phyloP scores from a whole-genome alignment of 305 asterid species.

The Fraxinus angustifolia region DNA sequence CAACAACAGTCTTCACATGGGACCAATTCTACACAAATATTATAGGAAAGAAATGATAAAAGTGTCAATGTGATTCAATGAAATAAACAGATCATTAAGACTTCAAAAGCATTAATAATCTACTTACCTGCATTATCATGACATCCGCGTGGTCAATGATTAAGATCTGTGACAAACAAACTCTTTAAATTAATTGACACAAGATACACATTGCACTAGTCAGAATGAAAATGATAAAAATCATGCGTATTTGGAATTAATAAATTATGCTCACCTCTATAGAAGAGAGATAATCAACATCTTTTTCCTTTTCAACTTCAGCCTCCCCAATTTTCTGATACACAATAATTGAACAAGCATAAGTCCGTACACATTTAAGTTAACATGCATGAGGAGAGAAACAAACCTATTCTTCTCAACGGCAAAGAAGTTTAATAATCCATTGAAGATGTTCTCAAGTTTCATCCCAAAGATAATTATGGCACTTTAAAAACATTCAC shows the following conservation, averaged over 20 bases:
- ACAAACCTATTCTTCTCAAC: not conserved
- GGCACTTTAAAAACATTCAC: not conserved
- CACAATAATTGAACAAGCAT: constrained; percentile 12
- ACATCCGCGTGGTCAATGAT: constrained; percentile 89
- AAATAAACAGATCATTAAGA: constrained; percentile 14
- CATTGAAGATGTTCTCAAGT: not conserved
- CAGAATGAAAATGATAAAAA: not conserved
- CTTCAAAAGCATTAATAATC: constrained; percentile 5
- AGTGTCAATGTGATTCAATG: not conserved
- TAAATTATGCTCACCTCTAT: constrained; percentile 57
- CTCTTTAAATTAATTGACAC: constrained; percentile 14
- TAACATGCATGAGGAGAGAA: not conserved
- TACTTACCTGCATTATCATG: constrained; percentile 81
- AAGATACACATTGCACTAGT: constrained; percentile 16
- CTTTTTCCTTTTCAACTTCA: constrained; percentile 63
- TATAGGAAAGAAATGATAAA: constrained; percentile 19
- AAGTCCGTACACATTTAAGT: not conserved
- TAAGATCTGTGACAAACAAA: constrained; percentile 55
- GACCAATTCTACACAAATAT: constrained; percentile 66
- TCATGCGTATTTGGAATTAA: not conserved
- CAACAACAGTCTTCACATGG: constrained; percentile 70
- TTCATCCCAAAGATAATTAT: not conserved
- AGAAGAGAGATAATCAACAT: constrained; percentile 90
- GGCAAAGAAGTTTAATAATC: not conserved
- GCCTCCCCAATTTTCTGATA: constrained; percentile 89